Base-by-base conservation (phyloP, 2,329 filamentous ascomycete species). In the Arthrobotrys sinensis region DNA sequence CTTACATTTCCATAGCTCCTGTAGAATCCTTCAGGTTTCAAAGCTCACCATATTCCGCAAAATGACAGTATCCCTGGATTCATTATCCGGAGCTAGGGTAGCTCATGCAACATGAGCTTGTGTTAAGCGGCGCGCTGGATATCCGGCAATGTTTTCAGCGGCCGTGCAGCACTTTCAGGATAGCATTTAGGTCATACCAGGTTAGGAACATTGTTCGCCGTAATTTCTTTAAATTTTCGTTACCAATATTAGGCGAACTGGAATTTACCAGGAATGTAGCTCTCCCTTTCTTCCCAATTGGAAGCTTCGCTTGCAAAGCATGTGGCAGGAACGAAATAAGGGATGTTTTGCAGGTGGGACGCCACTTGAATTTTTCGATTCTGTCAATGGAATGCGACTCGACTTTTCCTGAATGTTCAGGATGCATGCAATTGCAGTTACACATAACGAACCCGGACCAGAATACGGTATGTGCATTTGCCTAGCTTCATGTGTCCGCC, bases 121-220 rank as follows among this genome's bases (percentile, higher is more conserved):
- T 24, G 12, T 28, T 19, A n/a, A 43, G 11, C 19, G 28, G 36
- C 16, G 19, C 7, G 1, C 36, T 12, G 36, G 24, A 28, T 38
- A 60, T 43, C 19, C 5, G n/a, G 16, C 11, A 60, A 60, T 60
- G 36, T 60, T 60, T 60, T 60, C 55, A 28, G 36, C 55, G 55
- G 40, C 43, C 6, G 34, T 19, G 36, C 28, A 40, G 36, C 8
- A 40, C 38, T 57, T 8, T 11, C 28, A 43, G 55, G 16, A 60
- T 28, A 60, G 10, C 34, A 60, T 60, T 28, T 43, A 28, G 6
- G 36, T 60, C 19, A 43, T 16, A 60, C 55, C 36, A 19, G 55
- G 55, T 43, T 60, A 32, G 19, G 55, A 60, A 43, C 55, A 60
- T 60, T 60, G 55, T 43, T 40, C 55, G 36, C 10, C 10, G 55